Conservation (phyloP, 805 yeast genomes). For the Candida ovalis region DNA sequence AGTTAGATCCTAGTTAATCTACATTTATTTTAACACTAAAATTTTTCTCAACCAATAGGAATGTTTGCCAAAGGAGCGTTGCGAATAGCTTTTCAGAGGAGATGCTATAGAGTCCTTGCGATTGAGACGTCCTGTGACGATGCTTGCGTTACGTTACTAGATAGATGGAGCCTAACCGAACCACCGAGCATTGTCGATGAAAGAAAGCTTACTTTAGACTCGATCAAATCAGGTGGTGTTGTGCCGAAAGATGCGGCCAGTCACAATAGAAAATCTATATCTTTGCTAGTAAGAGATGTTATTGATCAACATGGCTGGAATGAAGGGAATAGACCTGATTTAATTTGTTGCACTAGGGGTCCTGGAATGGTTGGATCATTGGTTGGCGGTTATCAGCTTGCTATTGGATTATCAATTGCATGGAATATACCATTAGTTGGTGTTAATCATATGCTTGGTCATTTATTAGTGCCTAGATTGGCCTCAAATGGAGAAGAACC, state of each 20-base stretch:
- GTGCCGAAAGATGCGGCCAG: constrained; percentile 80
- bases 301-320: constrained; percentile 36
- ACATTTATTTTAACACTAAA: no score
- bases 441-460: constrained; percentile 96
- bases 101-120: constrained; percentile 65
- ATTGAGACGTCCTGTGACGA: constrained; percentile 96
- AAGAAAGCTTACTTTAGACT: constrained; percentile 61
- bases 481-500: constrained; percentile 41
- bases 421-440: constrained; percentile 79
- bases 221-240: constrained; percentile 72
- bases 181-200: constrained; percentile 56
- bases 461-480: constrained; percentile 65
- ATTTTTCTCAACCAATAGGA: background rate
- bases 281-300: constrained; percentile 44
- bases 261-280: constrained; percentile 66
- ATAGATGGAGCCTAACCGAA: constrained; percentile 35
- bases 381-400: constrained; percentile 76
- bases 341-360: constrained; percentile 88
- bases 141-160: constrained; percentile 79
- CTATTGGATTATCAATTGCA: constrained; percentile 79
- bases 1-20: no score
- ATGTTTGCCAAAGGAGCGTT: background rate
- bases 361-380: constrained; percentile 96
- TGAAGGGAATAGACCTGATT: constrained; percentile 44
- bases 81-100: constrained; percentile 1